A percentile compares a stretch with the other conserved stretches of the same genome.
Conservation (phyloP, 2,329 filamentous ascomycete species). For the Daldinia eschscholtzii region DNA sequence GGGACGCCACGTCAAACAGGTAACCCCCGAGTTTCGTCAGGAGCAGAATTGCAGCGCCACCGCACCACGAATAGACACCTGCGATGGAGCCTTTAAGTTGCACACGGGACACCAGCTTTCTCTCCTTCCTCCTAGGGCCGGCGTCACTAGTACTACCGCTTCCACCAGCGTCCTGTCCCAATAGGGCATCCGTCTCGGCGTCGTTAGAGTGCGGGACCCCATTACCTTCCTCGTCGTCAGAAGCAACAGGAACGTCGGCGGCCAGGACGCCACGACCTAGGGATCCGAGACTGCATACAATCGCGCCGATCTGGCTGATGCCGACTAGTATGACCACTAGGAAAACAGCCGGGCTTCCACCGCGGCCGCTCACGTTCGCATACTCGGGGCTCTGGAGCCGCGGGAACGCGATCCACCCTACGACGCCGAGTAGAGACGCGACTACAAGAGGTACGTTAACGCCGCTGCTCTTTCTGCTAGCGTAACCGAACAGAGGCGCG, state of each 20-base stretch:
- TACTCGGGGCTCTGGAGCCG: conserved; percentile 82
- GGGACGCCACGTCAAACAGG: conserved; percentile 81
- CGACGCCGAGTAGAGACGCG: conserved; percentile 78
- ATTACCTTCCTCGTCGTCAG: conserved; percentile 21
- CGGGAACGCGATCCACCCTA: conserved; percentile 83
- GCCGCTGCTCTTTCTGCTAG: conserved; percentile 72
- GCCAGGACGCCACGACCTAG: conserved; percentile 83
- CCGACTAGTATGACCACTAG: conserved; percentile 84
- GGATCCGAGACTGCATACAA: conserved; percentile 93
- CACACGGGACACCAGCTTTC: conserved; percentile 61
- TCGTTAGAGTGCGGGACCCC: conserved; percentile 27
- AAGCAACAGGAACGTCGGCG: conserved; percentile 54
- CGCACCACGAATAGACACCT: conserved; percentile 91
- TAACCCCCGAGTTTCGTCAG: conserved; percentile 92
- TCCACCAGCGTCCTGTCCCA: conserved; percentile 52
- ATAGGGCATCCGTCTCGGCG: conserved; percentile 53
- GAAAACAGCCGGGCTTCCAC: conserved; percentile 78
- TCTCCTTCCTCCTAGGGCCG: conserved; percentile 7
- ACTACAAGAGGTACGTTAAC: conserved; percentile 81
- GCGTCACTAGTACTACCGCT: conserved; percentile 47
- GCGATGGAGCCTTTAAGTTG: conserved; percentile 92
- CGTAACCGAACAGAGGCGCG: conserved; percentile 88
- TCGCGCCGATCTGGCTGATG: conserved; percentile 94
- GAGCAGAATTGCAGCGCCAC: conserved; percentile 88
- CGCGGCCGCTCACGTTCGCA: conserved; percentile 71